These are phyloP conservation scores for Magnolia sinica DNA, from an alignment of 164 flowering plant genomes.

Conservation along the genomic window DNA sequence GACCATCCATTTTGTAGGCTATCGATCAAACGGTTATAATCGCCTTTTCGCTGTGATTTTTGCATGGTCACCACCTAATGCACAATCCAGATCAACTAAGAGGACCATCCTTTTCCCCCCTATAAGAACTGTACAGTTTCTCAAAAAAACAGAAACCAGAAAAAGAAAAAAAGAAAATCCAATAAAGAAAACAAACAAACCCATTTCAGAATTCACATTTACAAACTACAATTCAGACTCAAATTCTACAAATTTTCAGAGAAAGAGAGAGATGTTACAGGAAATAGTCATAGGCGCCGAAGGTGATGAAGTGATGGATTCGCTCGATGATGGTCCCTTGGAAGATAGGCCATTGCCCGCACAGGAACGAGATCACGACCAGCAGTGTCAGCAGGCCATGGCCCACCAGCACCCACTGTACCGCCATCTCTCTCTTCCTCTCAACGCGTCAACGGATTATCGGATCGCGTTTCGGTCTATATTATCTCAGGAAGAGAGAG, in stretches of 20 bases:
- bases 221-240: neutral
- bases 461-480: neutral
- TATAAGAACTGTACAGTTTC: neutral
- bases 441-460: neutral
- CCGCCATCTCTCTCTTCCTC: slow-evolving; percentile 36
- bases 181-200: neutral
- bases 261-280: slow-evolving; percentile 32
- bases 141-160: too few relatives aligned
- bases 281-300: slow-evolving; percentile 79
- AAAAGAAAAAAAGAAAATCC: neutral
- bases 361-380: slow-evolving; percentile 69
- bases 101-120: neutral
- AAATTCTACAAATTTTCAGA: neutral
- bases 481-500: too few relatives aligned
- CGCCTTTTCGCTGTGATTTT: neutral
- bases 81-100: neutral
- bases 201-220: neutral
- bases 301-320: slow-evolving; percentile 69
- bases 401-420: slow-evolving; percentile 68
- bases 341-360: slow-evolving; percentile 95
- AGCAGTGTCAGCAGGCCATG: slow-evolving; percentile 60
- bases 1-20: too few relatives aligned
- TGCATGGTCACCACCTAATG: neutral
- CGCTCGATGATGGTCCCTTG: slow-evolving; percentile 65
- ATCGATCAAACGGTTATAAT: too few relatives aligned